A percentile compares a stretch with the other conserved stretches of the same genome.
phyloP scores from a whole-genome alignment of 768 basidiomycete genomes.

The Ramaria sp. region DNA sequence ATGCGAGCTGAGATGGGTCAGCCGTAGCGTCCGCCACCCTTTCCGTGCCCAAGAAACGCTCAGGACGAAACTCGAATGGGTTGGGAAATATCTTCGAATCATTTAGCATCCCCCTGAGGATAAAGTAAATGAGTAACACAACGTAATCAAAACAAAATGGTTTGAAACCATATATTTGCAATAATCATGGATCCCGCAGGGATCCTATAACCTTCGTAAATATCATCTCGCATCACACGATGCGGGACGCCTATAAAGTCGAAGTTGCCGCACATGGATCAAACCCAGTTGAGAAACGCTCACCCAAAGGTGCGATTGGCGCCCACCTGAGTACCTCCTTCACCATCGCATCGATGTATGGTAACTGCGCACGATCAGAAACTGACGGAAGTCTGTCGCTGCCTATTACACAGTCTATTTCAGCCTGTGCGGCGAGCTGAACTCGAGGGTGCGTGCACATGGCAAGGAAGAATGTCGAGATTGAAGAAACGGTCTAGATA shows the following conservation, averaged over 20 bases:
- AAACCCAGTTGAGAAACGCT: not conserved
- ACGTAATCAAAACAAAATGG: constrained; percentile 7
- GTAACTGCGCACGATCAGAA: constrained; percentile 18
- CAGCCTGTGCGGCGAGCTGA: not conserved
- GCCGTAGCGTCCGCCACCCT: not conserved
- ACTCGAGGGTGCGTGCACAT: too few species aligned
- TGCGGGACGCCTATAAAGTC: constrained; percentile 23
- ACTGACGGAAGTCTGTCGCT: constrained; percentile 14
- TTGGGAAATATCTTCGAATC: not conserved
- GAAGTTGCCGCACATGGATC: not conserved
- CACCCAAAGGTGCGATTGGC: not conserved
- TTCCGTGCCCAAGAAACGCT: constrained; percentile 8
- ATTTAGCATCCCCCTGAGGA: not conserved
- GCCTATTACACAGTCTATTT: constrained; percentile 2
- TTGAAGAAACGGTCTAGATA: not conserved
- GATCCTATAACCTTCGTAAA: constrained; percentile 27
- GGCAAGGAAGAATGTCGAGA: too few species aligned
- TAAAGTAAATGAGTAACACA: not conserved
- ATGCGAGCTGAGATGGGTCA: constrained; percentile 22
- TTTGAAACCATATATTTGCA: constrained; percentile 22
- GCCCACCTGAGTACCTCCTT: constrained; percentile 23
- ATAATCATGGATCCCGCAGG: constrained; percentile 27
- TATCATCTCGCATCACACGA: constrained; percentile 24
- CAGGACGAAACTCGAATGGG: not conserved
- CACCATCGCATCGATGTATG: too few species aligned